phyloP scores from a whole-genome alignment of 2,329 filamentous ascomycete genomes.

The Calonectria pauciramosa region DNA sequence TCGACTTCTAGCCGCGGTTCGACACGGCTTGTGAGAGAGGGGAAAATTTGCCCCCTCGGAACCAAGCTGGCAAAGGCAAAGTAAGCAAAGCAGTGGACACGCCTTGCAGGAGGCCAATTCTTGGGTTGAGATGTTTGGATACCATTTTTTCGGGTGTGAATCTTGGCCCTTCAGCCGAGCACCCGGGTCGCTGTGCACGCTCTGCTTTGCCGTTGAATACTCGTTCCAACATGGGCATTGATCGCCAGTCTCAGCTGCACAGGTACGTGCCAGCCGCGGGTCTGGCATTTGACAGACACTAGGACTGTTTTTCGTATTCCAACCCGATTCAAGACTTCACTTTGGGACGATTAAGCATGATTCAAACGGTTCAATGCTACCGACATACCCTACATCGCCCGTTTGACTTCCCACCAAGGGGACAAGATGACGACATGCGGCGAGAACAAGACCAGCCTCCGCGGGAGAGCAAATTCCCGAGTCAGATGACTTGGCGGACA shows the following conservation, averaged over 20 bases:
- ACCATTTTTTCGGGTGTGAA: too few relatives aligned
- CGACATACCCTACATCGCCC: neutral
- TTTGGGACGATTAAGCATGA: neutral
- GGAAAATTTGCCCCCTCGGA: neutral
- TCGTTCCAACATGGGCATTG: neutral
- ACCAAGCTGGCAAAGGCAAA: neutral
- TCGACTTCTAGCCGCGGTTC: neutral
- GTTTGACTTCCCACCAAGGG: neutral
- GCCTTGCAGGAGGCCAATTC: neutral
- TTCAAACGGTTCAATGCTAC: neutral
- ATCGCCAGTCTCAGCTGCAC: neutral
- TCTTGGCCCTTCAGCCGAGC: neutral
- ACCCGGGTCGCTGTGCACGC: neutral
- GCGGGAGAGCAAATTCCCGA: too few relatives aligned
- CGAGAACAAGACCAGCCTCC: neutral
- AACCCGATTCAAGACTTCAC: neutral
- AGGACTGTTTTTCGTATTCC: neutral
- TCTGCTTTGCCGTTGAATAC: neutral
- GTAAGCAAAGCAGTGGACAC: neutral
- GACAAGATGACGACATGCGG: neutral
- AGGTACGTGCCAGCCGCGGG: neutral
- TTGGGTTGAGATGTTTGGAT: neutral
- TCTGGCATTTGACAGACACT: neutral
- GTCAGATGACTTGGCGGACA: too few relatives aligned
- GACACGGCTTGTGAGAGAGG: neutral